Evolutionary conservation across 176 grass and related monocot species (phyloP).

Genomic region (Elymus sibiricus): DNA sequence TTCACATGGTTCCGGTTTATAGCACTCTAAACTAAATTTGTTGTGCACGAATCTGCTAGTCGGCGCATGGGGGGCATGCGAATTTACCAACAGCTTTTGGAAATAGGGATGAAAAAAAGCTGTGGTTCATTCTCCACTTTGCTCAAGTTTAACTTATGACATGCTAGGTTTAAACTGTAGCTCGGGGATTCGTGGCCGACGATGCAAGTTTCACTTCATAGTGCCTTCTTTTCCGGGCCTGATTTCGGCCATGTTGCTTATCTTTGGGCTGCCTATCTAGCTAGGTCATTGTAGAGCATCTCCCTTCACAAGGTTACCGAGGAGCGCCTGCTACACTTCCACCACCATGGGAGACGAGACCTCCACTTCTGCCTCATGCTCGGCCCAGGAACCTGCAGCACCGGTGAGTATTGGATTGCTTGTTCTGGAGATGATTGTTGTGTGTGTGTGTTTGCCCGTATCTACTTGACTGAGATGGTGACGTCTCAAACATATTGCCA

Average conservation of each 20-base stretch:
- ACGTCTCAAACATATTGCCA: not conserved
- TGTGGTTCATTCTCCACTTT: not conserved
- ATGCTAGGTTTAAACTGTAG: not conserved
- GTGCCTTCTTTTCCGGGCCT: not conserved
- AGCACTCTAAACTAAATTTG: not conserved
- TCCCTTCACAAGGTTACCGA: slow-evolving; percentile 18
- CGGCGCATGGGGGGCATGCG: not conserved
- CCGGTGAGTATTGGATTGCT: slow-evolving; percentile 27
- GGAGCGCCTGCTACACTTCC: slow-evolving; percentile 12
- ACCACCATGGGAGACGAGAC: slow-evolving; percentile 68
- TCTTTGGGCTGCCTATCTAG: slow-evolving; percentile 43
- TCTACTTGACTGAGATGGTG: not conserved
- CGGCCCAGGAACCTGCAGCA: not conserved
- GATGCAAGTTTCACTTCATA: not conserved
- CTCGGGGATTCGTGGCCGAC: not conserved
- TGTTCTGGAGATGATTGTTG: not conserved
- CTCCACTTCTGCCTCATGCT: slow-evolving; percentile 37
- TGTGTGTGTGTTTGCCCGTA: not conserved
- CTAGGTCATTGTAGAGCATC: slow-evolving; percentile 59
- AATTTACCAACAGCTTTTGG: not conserved
- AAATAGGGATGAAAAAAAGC: not conserved
- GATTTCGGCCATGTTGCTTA: slow-evolving; percentile 5
- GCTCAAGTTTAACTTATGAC: not conserved
- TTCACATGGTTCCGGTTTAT: not conserved
- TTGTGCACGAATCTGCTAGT: not conserved